A percentile compares a stretch with the other conserved stretches of the same genome.
Conservation (phyloP, 768 basidiomycete species). For the Agaricus blazei region DNA sequence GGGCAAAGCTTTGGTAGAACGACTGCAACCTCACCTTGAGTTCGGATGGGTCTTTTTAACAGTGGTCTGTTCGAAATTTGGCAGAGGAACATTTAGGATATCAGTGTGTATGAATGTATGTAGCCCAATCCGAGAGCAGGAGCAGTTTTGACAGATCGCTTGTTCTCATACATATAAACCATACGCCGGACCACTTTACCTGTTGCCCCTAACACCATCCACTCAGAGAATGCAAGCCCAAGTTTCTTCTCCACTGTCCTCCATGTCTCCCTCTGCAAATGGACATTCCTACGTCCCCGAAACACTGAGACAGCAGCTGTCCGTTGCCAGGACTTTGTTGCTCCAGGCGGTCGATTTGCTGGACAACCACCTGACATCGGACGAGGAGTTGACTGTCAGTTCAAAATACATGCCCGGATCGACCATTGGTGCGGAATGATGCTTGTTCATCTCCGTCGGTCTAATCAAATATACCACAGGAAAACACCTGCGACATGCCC, state of each 20-base stretch:
- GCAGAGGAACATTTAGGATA: constrained; percentile 53
- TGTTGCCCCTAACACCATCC: not conserved
- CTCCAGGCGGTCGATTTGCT: constrained; percentile 71
- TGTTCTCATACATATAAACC: constrained; percentile 12
- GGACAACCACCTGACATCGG: constrained; percentile 56
- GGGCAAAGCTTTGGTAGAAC: constrained; percentile 62
- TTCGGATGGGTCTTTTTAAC: constrained; percentile 52
- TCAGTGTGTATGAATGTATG: no score
- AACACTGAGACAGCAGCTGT: constrained; percentile 49
- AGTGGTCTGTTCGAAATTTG: constrained; percentile 76
- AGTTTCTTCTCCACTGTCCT: constrained; percentile 11
- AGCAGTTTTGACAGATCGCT: no score
- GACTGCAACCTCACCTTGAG: constrained; percentile 67
- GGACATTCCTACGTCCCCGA: constrained; percentile 16
- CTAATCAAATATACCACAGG: constrained; percentile 35
- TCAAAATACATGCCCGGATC: constrained; percentile 84
- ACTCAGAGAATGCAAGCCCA: constrained; percentile 18
- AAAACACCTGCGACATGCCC: constrained; percentile 82
- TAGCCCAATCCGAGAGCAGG: no score
- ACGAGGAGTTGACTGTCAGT: constrained; percentile 62
- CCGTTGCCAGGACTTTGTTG: constrained; percentile 63
- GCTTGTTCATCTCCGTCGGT: not conserved
- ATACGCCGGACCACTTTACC: constrained; percentile 19
- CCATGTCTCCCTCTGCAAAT: constrained; percentile 23
- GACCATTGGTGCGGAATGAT: constrained; percentile 60